Evolutionary conservation across 495 filamentous ascomycete species (phyloP), one percentile per base, ranked within the genome.

Genomic region (Podospora anserina): DNA sequence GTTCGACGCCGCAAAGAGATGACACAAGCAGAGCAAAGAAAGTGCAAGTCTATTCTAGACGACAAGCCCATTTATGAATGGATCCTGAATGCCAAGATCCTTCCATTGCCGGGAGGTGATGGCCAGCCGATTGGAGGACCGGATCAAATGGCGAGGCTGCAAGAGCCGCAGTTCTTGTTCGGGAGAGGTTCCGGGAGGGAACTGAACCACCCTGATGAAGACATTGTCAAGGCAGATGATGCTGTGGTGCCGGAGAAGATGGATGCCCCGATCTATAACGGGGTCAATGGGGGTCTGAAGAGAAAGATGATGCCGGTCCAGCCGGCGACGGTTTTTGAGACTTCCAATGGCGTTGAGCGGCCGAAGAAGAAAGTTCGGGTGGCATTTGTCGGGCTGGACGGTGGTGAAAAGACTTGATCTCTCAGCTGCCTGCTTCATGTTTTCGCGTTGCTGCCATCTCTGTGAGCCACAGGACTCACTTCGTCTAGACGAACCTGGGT

Each of bases 11-110:
- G 90, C 18, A 86, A 89, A 61, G 82, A 88, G 23, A 97, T 98
- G 92, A 90, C 90, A 0, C 86, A 87, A 23, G 85, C 85, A 5
- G 93, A 97, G 74, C 90, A 77, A 74, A 84, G 68, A 80, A 88
- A 76, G 84, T 90, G 68, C 85, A 91, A 82, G 81, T 84, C 71
- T 77, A 82, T 96, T 2, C 80, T 95, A 0, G 92, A 97, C 68
- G 94, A 96, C 71, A 79, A 78, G 11, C 83, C 84, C 4, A 93
- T 98, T 79, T 90, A 87, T 68, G 82, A 88, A 32, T 95, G 95
- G 77, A 93, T 98, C 55, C 81, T 89, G 69, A 88, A 91, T 30
- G 88, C 91, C 16, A 78, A 80, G 30, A 90, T 94, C 66, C 75
- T 92, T 5, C 82, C 84, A 0, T 82, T 96, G 69, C 74, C 78